Conservation (phyloP, 208 protist genomes). For the Leishmania braziliensis region DNA sequence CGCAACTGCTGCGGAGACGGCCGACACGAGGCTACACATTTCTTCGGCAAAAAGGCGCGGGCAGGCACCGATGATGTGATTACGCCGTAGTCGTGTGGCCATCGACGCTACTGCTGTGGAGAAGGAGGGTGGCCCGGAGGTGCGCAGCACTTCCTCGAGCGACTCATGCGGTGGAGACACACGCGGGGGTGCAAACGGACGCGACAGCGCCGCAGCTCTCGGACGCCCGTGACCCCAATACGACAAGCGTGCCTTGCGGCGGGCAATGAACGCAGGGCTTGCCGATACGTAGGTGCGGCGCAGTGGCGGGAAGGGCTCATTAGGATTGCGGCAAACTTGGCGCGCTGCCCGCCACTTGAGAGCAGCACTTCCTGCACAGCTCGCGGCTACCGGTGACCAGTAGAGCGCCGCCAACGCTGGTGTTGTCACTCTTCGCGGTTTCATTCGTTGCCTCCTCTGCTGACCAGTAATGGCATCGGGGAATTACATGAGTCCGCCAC, state of each 20-base stretch:
- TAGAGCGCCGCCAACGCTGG: background rate
- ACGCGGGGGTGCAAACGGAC: background rate
- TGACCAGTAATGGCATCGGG: background rate
- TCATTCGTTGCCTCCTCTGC: background rate
- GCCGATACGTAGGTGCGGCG: background rate
- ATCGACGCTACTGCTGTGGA: background rate
- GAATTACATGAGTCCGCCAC: background rate
- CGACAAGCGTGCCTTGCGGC: background rate
- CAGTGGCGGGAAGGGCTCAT: background rate
- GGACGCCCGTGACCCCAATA: background rate
- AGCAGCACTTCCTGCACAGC: background rate
- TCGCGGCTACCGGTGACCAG: background rate
- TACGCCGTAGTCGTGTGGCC: slow-evolving; percentile 18
- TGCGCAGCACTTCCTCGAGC: background rate
- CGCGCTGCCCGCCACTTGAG: background rate
- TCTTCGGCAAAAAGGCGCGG: slow-evolving; percentile 21
- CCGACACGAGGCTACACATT: slow-evolving; percentile 3
- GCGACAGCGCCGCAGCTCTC: slow-evolving; percentile 2
- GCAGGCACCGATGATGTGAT: slow-evolving; percentile 9
- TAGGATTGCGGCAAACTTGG: background rate
- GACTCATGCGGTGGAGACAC: background rate
- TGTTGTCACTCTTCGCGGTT: background rate
- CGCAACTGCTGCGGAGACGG: background rate
- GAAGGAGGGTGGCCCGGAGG: background rate
- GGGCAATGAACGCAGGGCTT: background rate